Base-by-base conservation (phyloP, 2,329 filamentous ascomycete genomes). In the Alternaria ethzedia region DNA sequence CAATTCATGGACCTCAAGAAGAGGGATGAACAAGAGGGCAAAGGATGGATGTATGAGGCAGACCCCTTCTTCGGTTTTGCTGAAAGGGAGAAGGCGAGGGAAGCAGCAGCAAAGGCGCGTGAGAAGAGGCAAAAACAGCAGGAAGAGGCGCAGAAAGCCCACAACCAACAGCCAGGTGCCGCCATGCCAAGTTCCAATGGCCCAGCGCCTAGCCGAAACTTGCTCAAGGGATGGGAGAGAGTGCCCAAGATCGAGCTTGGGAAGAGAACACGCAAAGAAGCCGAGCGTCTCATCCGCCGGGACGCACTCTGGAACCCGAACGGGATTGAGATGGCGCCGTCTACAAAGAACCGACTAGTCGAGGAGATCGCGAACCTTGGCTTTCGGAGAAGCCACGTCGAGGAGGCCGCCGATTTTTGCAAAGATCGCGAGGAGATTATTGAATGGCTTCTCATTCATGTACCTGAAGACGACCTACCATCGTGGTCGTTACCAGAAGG, bases 391-490 rank as follows among this genome's bases (percentile, higher is more conserved):
- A 96, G 91, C 73, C 96, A 99, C 76, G 88, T 94, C 44, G 89
- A 96, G 75, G 96, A 99, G 81, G 95, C 96, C 9, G 88, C 92
- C 1, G 89, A 89, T 47, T 89, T 94, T 73, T 97, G 94, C 82
- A 96, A 95, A 79, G 94, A 97, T 77, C 87, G 91, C 28, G 94
- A 97, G 77, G 96, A 99, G 81, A 90, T 93, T 15, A 85, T 99
- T 3, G 95, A 98, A 78, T 99, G 96, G 96, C 86, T 99, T 15
- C 86, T 99, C 52, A 94, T 98, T 55, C 95, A 99, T 80, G 94
- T 99, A 3, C 96, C 96, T 1, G 96, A 99, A 77, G 96, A 99
- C 76, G 96, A 98, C 74, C 83, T 98, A n/a, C 96, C 96, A 1
- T 85, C 87, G 7, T 98, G 95, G 94, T 93, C 93, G 71, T 83